Evolutionary conservation across 495 filamentous ascomycete species (phyloP).

Genomic region (Aspergillus heteromorphus): DNA sequence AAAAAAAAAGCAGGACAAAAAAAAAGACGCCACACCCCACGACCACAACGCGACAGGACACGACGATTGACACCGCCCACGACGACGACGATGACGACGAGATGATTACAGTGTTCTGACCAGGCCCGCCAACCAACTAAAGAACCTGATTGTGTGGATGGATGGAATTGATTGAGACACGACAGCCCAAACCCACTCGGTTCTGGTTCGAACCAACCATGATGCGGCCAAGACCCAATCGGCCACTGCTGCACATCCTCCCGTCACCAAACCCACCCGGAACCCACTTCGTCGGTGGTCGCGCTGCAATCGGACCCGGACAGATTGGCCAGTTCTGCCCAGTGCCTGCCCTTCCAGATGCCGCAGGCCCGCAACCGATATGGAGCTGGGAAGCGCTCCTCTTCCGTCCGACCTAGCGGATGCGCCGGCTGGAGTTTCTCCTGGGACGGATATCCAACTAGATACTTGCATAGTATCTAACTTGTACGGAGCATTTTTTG

Average conservation of each 20-base stretch:
- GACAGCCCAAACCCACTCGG: conserved; percentile 11
- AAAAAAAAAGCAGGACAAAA: too few species aligned
- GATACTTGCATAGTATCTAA: too few species aligned
- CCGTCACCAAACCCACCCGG: conserved; percentile 14
- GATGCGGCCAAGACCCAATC: conserved; percentile 14
- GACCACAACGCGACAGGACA: too few species aligned
- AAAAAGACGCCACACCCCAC: too few species aligned
- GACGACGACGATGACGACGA: not conserved
- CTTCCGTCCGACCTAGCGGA: not conserved
- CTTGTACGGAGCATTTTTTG: too few species aligned
- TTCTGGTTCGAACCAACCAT: conserved; percentile 13
- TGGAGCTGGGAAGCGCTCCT: not conserved
- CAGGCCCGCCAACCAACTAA: conserved; percentile 5
- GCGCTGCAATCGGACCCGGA: conserved; percentile 8
- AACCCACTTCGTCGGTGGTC: conserved; percentile 14
- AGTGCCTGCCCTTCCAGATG: conserved; percentile 1
- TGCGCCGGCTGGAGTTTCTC: not conserved
- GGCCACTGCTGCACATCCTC: conserved; percentile 14
- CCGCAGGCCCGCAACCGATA: not conserved
- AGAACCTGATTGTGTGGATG: conserved; percentile 13
- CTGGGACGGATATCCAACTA: too few species aligned
- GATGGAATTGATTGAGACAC: conserved; percentile 19
- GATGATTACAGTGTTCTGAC: not conserved
- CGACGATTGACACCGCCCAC: not conserved
- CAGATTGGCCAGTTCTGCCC: conserved; percentile 1